Evolutionary conservation across 2,329 filamentous ascomycete species (phyloP).

Genomic region (Aspergillus tamarii): DNA sequence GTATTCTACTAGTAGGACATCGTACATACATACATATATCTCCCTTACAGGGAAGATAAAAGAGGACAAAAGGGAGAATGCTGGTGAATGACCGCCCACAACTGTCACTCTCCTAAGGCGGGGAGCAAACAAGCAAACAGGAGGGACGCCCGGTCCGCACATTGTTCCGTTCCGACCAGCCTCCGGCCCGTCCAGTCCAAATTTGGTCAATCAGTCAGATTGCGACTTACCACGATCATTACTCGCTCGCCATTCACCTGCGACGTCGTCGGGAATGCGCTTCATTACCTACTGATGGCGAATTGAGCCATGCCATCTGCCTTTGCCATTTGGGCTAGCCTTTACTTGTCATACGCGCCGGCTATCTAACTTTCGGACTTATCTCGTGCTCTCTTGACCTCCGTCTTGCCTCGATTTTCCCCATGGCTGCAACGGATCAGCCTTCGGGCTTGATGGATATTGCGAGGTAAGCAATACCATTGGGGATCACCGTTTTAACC

Average conservation of each 20-base stretch:
- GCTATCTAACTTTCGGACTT: constrained; percentile 7
- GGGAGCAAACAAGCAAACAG: constrained; percentile 4
- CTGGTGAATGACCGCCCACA: not conserved
- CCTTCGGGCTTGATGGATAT: constrained; percentile 48
- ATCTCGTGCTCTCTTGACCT: constrained; percentile 7
- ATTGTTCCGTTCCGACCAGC: constrained; percentile 8
- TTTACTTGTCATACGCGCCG: constrained; percentile 18
- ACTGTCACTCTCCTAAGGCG: not conserved
- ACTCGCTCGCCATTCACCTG: constrained; percentile 65
- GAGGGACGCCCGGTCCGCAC: constrained; percentile 2
- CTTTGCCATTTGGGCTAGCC: constrained; percentile 16
- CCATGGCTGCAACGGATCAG: constrained; percentile 45
- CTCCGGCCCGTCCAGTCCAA: constrained; percentile 11
- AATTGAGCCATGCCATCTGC: constrained; percentile 24
- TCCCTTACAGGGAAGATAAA: not conserved
- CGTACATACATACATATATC: not conserved
- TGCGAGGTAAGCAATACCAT: constrained; percentile 37
- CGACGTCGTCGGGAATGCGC: constrained; percentile 42
- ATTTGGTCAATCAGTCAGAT: constrained; percentile 18
- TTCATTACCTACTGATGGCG: constrained; percentile 20
- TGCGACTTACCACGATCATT: constrained; percentile 58
- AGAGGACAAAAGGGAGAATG: not conserved
- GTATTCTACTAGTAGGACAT: not conserved
- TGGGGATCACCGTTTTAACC: too few relatives aligned
- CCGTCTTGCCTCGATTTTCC: constrained; percentile 13